Base-by-base conservation (phyloP, 352 stramenopile genomes). In the Pythium apleroticum region DNA sequence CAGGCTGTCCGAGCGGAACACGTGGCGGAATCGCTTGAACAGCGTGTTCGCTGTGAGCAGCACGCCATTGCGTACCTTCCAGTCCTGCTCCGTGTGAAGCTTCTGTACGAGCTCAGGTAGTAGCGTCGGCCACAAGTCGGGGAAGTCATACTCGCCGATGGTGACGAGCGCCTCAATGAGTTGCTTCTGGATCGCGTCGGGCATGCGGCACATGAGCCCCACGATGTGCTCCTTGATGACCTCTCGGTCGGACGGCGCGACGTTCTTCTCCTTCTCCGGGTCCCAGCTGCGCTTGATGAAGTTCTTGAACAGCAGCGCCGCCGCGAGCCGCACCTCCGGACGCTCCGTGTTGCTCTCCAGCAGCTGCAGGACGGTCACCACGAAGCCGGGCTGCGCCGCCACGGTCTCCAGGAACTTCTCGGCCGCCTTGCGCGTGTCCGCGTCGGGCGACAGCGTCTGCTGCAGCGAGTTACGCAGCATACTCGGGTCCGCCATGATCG, bases 211-310 rank as follows among this genome's bases (percentile, higher is more conserved):
- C 97, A 99, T 99, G 62, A 99, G 89, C 41, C 98, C 90, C 27
- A 99, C 97, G n/a, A 99, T 80, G 75, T 99, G 89, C 57, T 88
- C 85, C 83, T 99, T 99, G 60, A 99, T 98, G 25, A 97, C 68
- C 17, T 78, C 74, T 48, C 98, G 97, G 76, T 99, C 97, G 7
- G 73, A 69, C 37, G 76, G 49, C 19, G 75, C 66, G n/a, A 98
- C 71, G 61, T 75, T 83, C n/a, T 76, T 77, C 52, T 90, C 65
- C 71, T 85, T 93, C 72, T 91, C 83, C 9, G 91, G 90, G 59
- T 97, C 95, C 98, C 98, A 99, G 68, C 95, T 95, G 56, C 97
- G 91, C 81, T 98, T 98, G 64, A 99, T 90, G 53, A 98, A 88
- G 83, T 99, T 99, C 74, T 99, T 99, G 80, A 99, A 99, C 11